Conservation (phyloP, 192 early-diverging fungal species). For the Podochytrium sp. region DNA sequence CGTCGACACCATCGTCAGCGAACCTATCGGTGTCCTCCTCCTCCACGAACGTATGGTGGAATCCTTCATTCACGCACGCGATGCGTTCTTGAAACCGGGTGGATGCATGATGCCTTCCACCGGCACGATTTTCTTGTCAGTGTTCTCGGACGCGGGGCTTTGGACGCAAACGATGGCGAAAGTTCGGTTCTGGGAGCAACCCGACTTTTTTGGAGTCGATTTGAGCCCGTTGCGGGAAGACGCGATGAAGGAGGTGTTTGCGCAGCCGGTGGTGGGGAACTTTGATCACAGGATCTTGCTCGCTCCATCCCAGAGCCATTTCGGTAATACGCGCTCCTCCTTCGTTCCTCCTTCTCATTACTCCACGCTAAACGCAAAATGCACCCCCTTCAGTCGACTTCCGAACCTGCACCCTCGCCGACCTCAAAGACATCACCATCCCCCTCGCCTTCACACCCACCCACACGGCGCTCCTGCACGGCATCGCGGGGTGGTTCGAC, state of each 20-base stretch:
- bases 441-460: constrained; percentile 79
- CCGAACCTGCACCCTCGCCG: constrained; percentile 73
- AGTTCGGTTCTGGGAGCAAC: constrained; percentile 77
- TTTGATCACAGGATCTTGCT: constrained; percentile 85
- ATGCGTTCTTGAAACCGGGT: constrained; percentile 89
- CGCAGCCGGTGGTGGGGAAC: constrained; percentile 89
- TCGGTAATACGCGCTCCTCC: constrained; percentile 38
- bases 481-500: constrained; percentile 98
- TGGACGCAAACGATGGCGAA: constrained; percentile 96
- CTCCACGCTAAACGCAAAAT: not conserved
- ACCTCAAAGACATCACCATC: constrained; percentile 83
- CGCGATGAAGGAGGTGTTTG: constrained; percentile 90
- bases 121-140: constrained; percentile 87
- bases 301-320: constrained; percentile 59
- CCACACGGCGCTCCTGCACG: constrained; percentile 87
- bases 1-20: constrained; percentile 95
- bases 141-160: constrained; percentile 65
- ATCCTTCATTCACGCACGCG: constrained; percentile 83
- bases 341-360: not conserved
- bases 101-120: constrained; percentile 89
- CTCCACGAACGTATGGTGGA: constrained; percentile 98
- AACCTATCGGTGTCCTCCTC: constrained; percentile 96
- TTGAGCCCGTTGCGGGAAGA: constrained; percentile 80
- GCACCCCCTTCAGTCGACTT: constrained; percentile 81
- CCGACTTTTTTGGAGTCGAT: constrained; percentile 91